phyloP scores from a whole-genome alignment of 352 stramenopile species.

The Globisporangium parvum region DNA sequence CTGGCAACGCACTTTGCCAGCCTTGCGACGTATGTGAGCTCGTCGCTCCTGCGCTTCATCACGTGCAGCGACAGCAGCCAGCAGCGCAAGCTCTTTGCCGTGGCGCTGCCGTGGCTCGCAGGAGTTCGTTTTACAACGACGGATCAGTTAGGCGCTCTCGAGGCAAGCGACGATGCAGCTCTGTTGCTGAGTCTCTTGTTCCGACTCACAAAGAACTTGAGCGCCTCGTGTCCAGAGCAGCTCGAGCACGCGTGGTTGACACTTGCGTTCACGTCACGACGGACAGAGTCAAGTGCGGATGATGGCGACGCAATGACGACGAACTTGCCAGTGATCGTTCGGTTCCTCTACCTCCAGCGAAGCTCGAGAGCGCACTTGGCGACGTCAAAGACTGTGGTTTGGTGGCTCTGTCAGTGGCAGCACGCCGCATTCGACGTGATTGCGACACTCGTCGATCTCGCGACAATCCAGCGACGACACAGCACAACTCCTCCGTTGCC shows the following conservation, averaged over 20 bases:
- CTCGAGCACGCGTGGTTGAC: constrained; percentile 68
- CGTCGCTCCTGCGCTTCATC: constrained; percentile 37
- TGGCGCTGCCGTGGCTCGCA: constrained; percentile 49
- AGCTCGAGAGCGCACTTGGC: constrained; percentile 23
- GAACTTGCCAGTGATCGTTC: constrained; percentile 22
- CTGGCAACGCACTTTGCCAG: constrained; percentile 26
- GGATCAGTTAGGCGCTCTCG: not conserved
- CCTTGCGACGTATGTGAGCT: constrained; percentile 27
- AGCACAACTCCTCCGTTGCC: not conserved
- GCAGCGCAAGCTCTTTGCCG: constrained; percentile 49
- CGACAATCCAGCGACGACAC: not conserved
- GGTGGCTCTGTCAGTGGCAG: constrained; percentile 67
- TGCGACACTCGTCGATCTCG: constrained; percentile 12
- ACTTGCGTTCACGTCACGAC: constrained; percentile 27
- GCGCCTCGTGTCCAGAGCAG: constrained; percentile 31
- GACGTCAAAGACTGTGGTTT: constrained; percentile 48
- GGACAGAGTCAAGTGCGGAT: constrained; percentile 9
- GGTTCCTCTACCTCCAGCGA: constrained; percentile 50
- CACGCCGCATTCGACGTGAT: constrained; percentile 39
- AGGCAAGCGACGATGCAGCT: not conserved
- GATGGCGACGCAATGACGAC: not conserved
- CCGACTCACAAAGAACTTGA: constrained; percentile 36
- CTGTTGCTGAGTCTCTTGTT: constrained; percentile 46
- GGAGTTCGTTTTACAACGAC: constrained; percentile 20
- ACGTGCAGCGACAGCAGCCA: constrained; percentile 23